These are phyloP conservation scores for Ceratobasidium sp. DNA, from an alignment of 1,284 basidiomycete species.

Conservation along the genomic window DNA sequence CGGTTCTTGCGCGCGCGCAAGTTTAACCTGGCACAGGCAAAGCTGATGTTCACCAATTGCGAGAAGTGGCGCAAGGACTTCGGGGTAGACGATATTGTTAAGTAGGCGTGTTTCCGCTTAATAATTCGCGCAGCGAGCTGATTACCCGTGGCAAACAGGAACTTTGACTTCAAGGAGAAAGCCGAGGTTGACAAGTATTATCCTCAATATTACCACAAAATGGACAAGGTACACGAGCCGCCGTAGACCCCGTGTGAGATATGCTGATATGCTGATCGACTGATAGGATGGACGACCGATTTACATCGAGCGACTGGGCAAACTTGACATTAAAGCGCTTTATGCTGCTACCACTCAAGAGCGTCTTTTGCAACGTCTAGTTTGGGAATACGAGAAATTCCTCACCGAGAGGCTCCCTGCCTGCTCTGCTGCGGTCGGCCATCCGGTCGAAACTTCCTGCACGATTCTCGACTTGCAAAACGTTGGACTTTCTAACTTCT, in stretches of 20 bases:
- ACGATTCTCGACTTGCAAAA: slow-evolving; percentile 94
- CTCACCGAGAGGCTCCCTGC: slow-evolving; percentile 85
- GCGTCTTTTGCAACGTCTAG: slow-evolving; percentile 90
- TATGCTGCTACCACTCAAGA: slow-evolving; percentile 88
- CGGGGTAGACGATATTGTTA: slow-evolving; percentile 87
- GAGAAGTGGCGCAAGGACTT: slow-evolving; percentile 95
- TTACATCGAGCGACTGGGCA: slow-evolving; percentile 94
- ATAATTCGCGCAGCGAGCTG: slow-evolving; percentile 5
- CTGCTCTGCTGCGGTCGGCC: slow-evolving; percentile 78
- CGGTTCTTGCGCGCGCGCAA: slow-evolving; percentile 94
- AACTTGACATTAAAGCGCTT: slow-evolving; percentile 88
- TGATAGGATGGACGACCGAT: slow-evolving; percentile 94
- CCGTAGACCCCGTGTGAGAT: not conserved
- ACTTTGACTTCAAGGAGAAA: slow-evolving; percentile 92
- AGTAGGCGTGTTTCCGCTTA: slow-evolving; percentile 64
- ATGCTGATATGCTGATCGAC: not conserved
- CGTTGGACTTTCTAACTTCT: slow-evolving; percentile 88
- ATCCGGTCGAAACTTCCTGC: slow-evolving; percentile 97
- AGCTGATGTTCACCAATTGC: slow-evolving; percentile 84
- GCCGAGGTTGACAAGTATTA: slow-evolving; percentile 90
- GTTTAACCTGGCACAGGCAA: slow-evolving; percentile 87
- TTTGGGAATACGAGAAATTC: slow-evolving; percentile 95
- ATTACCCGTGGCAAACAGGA: slow-evolving; percentile 62
- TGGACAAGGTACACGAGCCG: slow-evolving; percentile 77
- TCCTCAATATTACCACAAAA: slow-evolving; percentile 97